Evolutionary conservation across 2,329 filamentous ascomycete species (phyloP).

Genomic region (Hortaea werneckii): DNA sequence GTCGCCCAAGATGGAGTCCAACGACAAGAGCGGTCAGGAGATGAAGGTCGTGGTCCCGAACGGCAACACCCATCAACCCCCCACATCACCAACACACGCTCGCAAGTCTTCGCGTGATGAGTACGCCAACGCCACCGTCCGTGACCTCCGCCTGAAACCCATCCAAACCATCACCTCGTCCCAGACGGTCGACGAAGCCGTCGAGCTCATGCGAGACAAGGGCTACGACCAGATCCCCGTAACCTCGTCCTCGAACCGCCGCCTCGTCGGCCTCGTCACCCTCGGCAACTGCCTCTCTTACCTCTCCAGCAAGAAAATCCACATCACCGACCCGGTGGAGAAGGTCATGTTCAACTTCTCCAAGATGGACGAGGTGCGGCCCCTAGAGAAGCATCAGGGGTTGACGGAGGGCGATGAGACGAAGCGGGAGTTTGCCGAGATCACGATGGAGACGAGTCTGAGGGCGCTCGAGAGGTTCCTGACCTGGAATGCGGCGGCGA

Average conservation of each 20-base stretch:
- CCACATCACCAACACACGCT: conserved; percentile 19
- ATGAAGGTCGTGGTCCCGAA: conserved; percentile 10
- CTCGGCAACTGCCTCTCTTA: conserved; percentile 89
- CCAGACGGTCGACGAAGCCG: conserved; percentile 70
- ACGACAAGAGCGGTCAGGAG: conserved; percentile 23
- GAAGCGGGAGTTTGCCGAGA: conserved; percentile 71
- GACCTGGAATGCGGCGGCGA: conserved; percentile 93
- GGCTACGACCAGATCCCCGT: conserved; percentile 97
- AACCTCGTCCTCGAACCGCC: conserved; percentile 53
- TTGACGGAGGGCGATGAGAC: conserved; percentile 31
- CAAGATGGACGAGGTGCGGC: conserved; percentile 77
- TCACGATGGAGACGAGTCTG: conserved; percentile 81
- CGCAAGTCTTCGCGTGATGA: conserved; percentile 41
- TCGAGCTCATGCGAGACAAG: conserved; percentile 97
- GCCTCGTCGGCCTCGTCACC: conserved; percentile 82
- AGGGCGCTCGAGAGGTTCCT: conserved; percentile 82
- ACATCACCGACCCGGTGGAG: conserved; percentile 60
- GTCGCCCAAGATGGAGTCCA: conserved; percentile 11
- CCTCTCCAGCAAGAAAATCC: conserved; percentile 74
- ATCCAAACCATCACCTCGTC: conserved; percentile 71
- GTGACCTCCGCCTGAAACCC: conserved; percentile 78
- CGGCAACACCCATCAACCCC: conserved; percentile 1
- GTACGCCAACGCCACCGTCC: conserved; percentile 69
- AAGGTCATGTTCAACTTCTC: conserved; percentile 97
- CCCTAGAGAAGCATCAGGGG: conserved; percentile 62